Evolutionary conservation across 1,284 basidiomycete species (phyloP), one percentile per base, ranked within the genome.

Genomic region (Cutaneotrichosporon dermatis): DNA sequence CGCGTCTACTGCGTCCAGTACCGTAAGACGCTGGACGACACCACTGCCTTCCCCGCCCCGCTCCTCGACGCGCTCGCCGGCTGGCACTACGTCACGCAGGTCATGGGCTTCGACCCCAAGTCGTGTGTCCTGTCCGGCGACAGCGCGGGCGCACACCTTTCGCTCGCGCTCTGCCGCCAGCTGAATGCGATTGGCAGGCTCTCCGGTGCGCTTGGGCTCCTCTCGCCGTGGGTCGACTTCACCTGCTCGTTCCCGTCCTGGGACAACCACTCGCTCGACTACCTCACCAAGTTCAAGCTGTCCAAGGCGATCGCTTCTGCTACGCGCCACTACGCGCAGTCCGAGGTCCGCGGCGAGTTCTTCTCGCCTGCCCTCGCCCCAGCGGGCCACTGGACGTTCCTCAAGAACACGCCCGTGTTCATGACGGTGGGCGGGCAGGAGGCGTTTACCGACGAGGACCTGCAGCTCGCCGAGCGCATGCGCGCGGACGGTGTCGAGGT

Each of bases 221-320:
- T 81, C 42, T 85, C 85, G 0, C 84, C 84, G 0, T 85, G 83
- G 83, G 69, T 69, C 2, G 86, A 87, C 69, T 68, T 85, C 10
- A 65, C 63, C 6, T 53, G 60, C 41, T 67, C 69, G 4, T 59
- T 67, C 34, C 55, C 63, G 8, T 59, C 54, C n/a, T 59, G 55
- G 45, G 51, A 51, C 34, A 36, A 4, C 7, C 39, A 55, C 39
- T 33, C 4, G 13, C 36, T 39, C 16, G 63, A 67, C 61, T 50
- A 56, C 15, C 57, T 69, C 49, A 48, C 59, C 37, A 42, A 35
- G 33, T 13, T 59, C 11, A 41, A 39, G 11, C 55, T 62, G 40
- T 6, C 35, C 4, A 49, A 34, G 15, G 41, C 64, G 1, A 59
- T 71, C 40, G 37, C 36, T 3, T 60, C 61, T 3, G 60, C 66